These are phyloP conservation scores for Dipodascopsis uninucleata DNA, from an alignment of 805 yeast genomes.

Conservation along the genomic window DNA sequence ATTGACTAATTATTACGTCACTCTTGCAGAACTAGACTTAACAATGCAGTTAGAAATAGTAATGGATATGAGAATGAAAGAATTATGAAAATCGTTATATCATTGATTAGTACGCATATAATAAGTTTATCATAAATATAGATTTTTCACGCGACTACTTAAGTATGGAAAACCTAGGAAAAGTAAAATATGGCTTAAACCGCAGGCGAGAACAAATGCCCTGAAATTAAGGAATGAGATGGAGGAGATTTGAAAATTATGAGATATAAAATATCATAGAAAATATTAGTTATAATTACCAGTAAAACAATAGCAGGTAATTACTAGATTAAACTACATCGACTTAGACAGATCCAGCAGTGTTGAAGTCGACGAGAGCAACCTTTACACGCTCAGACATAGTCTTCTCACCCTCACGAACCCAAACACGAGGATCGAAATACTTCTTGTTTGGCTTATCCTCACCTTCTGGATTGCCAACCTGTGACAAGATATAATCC, in stretches of 20 bases:
- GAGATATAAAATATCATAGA: neutral
- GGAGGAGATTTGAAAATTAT: neutral
- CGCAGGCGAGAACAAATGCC: too few relatives aligned
- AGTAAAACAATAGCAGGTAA: neutral
- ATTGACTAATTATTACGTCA: too few relatives aligned
- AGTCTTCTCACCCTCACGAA: constrained; percentile 99
- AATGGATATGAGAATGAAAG: too few relatives aligned
- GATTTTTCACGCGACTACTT: too few relatives aligned
- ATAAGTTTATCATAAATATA: too few relatives aligned
- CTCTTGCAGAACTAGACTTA: too few relatives aligned
- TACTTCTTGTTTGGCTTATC: constrained; percentile 99
- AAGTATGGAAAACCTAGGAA: too few relatives aligned
- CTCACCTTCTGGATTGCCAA: constrained; percentile 99
- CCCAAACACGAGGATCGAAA: constrained; percentile 99
- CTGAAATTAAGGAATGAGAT: neutral
- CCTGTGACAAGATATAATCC: constrained; percentile 83
- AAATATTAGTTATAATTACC: too few relatives aligned
- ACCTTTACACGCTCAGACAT: constrained; percentile 81
- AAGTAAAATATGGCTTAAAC: too few relatives aligned
- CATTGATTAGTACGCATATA: too few relatives aligned
- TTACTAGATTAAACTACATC: neutral
- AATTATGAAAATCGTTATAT: too few relatives aligned
- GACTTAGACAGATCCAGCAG: constrained; percentile 22
- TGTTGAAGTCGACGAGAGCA: constrained; percentile 78
- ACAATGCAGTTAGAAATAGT: too few relatives aligned